phyloP scores from a whole-genome alignment of 2,329 filamentous ascomycete genomes.

The Lasiodiplodia hormozganensis region DNA sequence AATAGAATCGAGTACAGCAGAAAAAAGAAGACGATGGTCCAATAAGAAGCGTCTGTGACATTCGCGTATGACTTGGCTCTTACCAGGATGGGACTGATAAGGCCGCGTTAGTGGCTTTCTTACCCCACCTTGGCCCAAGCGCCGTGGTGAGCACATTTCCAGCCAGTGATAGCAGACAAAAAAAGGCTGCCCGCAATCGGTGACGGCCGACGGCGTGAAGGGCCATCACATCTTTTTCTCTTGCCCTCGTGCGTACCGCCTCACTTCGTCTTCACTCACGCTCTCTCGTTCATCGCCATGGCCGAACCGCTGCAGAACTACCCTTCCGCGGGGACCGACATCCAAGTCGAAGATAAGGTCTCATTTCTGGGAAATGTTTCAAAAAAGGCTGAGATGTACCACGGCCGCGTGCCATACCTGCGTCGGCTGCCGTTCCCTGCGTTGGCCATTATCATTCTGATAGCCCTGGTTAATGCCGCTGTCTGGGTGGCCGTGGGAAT shows the following conservation, averaged over 20 bases:
- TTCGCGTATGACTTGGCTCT: conserved; percentile 18
- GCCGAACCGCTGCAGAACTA: conserved; percentile 3
- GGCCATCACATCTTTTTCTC: neutral
- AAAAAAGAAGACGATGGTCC: neutral
- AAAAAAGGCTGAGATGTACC: conserved; percentile 36
- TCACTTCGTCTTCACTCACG: neutral
- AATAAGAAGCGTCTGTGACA: conserved; percentile 18
- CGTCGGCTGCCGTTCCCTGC: conserved; percentile 63
- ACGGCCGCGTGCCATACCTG: conserved; percentile 61
- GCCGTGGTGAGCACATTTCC: neutral
- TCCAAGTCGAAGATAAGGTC: neutral
- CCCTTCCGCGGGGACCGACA: neutral
- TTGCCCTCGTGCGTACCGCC: neutral
- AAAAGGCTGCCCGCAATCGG: neutral
- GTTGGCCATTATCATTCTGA: conserved; percentile 62
- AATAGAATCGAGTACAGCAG: neutral
- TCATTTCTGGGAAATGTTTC: conserved; percentile 32
- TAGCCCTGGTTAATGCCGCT: conserved; percentile 61
- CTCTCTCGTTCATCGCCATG: conserved; percentile 5
- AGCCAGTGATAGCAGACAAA: conserved; percentile 12
- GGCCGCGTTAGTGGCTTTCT: conserved; percentile 14
- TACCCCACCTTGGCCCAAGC: conserved; percentile 28
- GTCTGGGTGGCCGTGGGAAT: conserved; percentile 66
- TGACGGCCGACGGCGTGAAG: neutral
- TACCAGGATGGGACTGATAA: conserved; percentile 27